Base-by-base conservation (phyloP, 2,329 filamentous ascomycete genomes). In the Trichoderma oligosporum region DNA sequence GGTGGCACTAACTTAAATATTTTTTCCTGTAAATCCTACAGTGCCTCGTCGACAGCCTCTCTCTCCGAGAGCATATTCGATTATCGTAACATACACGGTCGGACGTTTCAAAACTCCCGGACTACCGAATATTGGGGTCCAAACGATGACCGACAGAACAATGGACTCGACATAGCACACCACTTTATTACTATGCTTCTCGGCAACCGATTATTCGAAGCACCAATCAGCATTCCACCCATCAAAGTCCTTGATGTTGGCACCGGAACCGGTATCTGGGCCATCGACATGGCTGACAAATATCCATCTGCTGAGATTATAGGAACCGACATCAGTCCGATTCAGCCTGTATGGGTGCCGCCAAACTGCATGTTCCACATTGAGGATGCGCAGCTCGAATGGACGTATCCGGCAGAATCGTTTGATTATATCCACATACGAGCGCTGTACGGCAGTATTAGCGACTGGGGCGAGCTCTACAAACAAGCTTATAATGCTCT, bases 311-410 rank as follows among this genome's bases (percentile, higher is more conserved):
- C 74, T 16, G 64, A 68, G n/a, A 67, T 76, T 0, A 52, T 72
- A 0, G 74, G 74, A 38, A 71, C 71, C 20, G 73, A 77, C 36
- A 62, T 77, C 0, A 73, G 73, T 24, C 74, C 75, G 0, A 78
- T 78, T 11, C 74, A 78, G 59, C 75, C 74, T 2, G 66, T 68
- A 8, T 75, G 72, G 70, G 75, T 84, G 1, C 83, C 82, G 2
- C 76, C 79, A 2, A 85, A 85, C 61, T 74, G 83, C 55, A 74
- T 73, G 5, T 85, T 85, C 64, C 66, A 83, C 33, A 74, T 86
- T 7, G 82, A 85, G 63, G 82, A 86, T 62, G 74, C 78, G 16
- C 81, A 85, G 63, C 74, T 79, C 31, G 74, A 80, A 1, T 86
- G 83, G 84, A 58, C 56, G 6, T 58, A 54, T n/a, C 33, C 39